Conservation (phyloP, 129 eudicot genomes). For the Lactuca saligna region DNA sequence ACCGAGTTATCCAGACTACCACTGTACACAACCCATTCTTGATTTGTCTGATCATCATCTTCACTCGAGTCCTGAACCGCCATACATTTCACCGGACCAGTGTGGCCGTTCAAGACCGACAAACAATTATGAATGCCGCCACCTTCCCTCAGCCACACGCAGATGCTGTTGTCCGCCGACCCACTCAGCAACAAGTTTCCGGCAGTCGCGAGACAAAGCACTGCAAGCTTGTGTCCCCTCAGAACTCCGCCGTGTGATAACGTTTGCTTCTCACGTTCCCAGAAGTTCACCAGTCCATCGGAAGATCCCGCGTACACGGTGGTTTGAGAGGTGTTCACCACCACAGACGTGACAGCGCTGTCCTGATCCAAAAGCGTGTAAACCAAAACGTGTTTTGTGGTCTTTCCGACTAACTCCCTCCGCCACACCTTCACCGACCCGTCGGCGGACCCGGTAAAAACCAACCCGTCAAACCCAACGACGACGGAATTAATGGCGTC, state of each 20-base stretch:
- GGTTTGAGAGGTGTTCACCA: conserved; percentile 33
- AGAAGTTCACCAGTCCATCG: conserved; percentile 70
- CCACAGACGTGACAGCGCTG: conserved; percentile 65
- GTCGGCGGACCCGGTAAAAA: conserved; percentile 67
- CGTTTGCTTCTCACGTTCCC: conserved; percentile 57
- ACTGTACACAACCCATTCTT: conserved; percentile 48
- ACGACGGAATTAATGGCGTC: conserved; percentile 67
- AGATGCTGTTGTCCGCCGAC: conserved; percentile 72
- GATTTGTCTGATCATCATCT: not conserved
- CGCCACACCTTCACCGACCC: conserved; percentile 64
- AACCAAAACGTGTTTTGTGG: conserved; percentile 38
- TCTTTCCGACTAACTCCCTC: conserved; percentile 46
- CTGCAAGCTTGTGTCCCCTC: conserved; percentile 75
- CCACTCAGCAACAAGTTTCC: conserved; percentile 68
- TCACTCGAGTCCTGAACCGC: conserved; percentile 40
- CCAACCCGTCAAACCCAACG: conserved; percentile 49
- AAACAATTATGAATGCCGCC: conserved; percentile 38
- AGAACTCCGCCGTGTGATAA: conserved; percentile 61
- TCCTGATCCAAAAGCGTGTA: conserved; percentile 61
- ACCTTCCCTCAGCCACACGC: conserved; percentile 79
- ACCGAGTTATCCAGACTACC: conserved; percentile 67
- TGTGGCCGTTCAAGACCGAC: conserved; percentile 58
- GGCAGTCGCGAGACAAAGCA: conserved; percentile 59
- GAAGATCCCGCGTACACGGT: conserved; percentile 71
- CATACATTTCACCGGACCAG: conserved; percentile 66